A percentile compares a stretch with the other conserved stretches of the same genome.
These are phyloP conservation scores for Macrophomina phaseolina DNA, from an alignment of 2,329 filamentous ascomycete species.

Conservation along the genomic window DNA sequence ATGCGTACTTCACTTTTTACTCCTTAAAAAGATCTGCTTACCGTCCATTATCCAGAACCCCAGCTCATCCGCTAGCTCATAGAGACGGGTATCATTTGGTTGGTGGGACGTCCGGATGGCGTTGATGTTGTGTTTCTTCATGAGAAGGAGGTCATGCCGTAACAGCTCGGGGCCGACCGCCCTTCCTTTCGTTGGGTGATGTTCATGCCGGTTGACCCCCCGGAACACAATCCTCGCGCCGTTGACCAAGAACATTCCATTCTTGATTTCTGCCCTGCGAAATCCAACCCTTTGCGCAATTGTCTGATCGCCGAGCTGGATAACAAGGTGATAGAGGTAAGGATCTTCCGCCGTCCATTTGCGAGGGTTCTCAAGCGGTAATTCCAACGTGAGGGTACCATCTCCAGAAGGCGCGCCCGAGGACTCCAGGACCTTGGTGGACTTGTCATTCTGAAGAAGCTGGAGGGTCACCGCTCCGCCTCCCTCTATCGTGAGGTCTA, in stretches of 20 bases:
- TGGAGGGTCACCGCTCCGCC: conserved; percentile 50
- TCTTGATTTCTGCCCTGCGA: conserved; percentile 48
- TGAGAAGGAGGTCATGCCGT: conserved; percentile 65
- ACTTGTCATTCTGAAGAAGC: background rate
- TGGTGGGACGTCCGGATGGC: conserved; percentile 73
- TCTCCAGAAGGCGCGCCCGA: fast-evolving
- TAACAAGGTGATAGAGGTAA: conserved; percentile 62
- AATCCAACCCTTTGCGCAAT: conserved; percentile 66
- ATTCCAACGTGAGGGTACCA: conserved; percentile 35
- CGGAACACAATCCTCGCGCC: background rate
- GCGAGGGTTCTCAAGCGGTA: conserved; percentile 59
- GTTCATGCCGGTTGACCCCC: background rate
- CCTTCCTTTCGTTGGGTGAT: background rate
- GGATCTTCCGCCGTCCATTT: conserved; percentile 74
- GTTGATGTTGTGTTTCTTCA: conserved; percentile 76
- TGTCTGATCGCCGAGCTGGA: conserved; percentile 51
- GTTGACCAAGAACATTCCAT: background rate
- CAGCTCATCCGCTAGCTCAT: conserved; percentile 68
- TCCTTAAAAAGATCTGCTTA: too few species aligned
- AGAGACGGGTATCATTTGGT: conserved; percentile 65
- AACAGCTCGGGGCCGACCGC: conserved; percentile 61
- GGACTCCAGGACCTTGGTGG: background rate
- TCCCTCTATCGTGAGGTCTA: conserved; percentile 52
- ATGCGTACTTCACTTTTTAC: too few species aligned
- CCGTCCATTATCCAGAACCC: conserved; percentile 68